phyloP scores from a whole-genome alignment of 2,329 filamentous ascomycete species.

The Whalleya microplaca region DNA sequence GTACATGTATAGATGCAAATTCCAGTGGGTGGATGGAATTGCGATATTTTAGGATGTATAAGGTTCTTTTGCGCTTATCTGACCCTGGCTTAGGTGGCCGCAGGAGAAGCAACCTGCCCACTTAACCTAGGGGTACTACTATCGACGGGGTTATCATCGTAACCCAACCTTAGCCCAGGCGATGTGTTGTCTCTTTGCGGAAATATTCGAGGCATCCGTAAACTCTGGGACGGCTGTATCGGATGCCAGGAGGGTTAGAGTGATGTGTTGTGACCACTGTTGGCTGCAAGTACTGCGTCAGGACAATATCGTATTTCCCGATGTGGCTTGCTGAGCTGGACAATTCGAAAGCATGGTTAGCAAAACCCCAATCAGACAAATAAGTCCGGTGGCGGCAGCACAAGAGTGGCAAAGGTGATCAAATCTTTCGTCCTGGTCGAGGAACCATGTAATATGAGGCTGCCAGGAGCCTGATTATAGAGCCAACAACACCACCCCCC shows the following conservation, averaged over 20 bases:
- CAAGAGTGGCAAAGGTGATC: conserved; percentile 25
- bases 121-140: conserved; percentile 22
- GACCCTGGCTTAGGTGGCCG: conserved; percentile 28
- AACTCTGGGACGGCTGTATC: conserved; percentile 26
- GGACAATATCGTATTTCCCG: conserved; percentile 31
- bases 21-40: conserved; percentile 27
- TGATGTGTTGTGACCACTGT: conserved; percentile 33
- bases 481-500: conserved; percentile 7
- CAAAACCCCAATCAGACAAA: conserved; percentile 31
- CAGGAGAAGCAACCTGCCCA: conserved; percentile 24
- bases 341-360: conserved; percentile 22
- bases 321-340: conserved; percentile 38
- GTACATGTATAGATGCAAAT: conserved; percentile 23
- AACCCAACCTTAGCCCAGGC: conserved; percentile 23
- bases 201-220: conserved; percentile 19
- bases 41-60: conserved; percentile 28
- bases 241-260: conserved; percentile 28
- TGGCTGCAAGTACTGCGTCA: conserved; percentile 35
- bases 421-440: conserved; percentile 13
- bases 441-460: conserved; percentile 23
- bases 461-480: conserved; percentile 17
- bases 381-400: conserved; percentile 25
- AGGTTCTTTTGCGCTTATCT: conserved; percentile 27
- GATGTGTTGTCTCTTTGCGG: conserved; percentile 29
- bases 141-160: conserved; percentile 24